Base-by-base conservation (phyloP, 2,329 filamentous ascomycete species). In the Biscogniauxia sp. region DNA sequence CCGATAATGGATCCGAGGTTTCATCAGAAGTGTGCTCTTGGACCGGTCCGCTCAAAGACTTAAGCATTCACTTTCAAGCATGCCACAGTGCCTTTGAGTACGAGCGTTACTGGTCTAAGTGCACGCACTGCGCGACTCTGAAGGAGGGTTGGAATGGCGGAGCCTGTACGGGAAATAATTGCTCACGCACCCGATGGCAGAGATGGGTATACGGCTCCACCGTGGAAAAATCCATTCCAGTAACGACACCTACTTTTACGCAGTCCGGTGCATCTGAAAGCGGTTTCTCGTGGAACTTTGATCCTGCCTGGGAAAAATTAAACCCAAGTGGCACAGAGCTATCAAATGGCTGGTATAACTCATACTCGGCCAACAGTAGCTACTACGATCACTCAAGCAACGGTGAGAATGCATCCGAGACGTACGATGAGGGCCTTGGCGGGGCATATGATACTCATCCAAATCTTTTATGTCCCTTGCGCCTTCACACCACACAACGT, bases 251-350 rank as follows among this genome's bases (percentile, higher is more conserved):
- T 15, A 54, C 60, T 2, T 20, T 69, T 13, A 68, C 70, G 6
- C 62, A 66, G 37, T 72, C 66, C 11, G 68, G 66, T 26, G 66
- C 68, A 25, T 72, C 70, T 8, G 71, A 71, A 19, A 64, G 69
- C 19, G 64, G 56, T 1, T 67, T 55, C 56, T 72, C 68, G 7
- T 68, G 60, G 52, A 56, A 66, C 9, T 37, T 57, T 15, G 25
- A 55, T 8, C 57, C 51, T 8, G 54, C 56, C 2, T 63, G 62
- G 54, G 57, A 61, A 23, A 60, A 60, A 17, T 32, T 59, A n/a
- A 63, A 63, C 49, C 57, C 60, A n/a, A 59, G 56, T 26, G 63
- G 57, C 2, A 63, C 64, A n/a, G 65, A 60, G 7, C 56, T 23
- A 1, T 61, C 58, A 15, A 61, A 57, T 23, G n/a, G 54, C 41